Conservation (phyloP, 345 rosid species). For the Carallia pectinifolia region DNA sequence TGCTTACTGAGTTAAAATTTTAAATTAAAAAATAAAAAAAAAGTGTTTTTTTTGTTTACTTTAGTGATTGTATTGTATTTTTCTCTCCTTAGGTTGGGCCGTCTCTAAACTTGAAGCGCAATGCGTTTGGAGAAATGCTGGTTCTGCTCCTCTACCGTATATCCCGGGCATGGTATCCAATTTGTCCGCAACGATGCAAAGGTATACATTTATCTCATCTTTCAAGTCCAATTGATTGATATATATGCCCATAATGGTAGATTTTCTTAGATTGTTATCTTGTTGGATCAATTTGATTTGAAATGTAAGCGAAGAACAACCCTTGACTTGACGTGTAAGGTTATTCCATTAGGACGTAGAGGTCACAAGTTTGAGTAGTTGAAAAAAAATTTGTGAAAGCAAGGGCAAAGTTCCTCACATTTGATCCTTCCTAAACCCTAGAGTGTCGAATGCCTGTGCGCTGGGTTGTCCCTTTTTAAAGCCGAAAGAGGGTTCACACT, state of each 20-base stretch:
- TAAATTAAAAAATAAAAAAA: too few relatives aligned
- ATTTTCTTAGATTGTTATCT: not conserved
- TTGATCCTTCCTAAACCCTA: too few relatives aligned
- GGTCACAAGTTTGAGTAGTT: too few relatives aligned
- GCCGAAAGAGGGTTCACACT: not conserved
- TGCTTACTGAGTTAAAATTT: too few relatives aligned
- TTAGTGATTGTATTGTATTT: too few relatives aligned
- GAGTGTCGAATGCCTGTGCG: too few relatives aligned
- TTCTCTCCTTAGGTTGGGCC: not conserved
- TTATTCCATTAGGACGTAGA: too few relatives aligned
- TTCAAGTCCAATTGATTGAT: not conserved
- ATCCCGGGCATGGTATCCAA: slow-evolving; percentile 88
- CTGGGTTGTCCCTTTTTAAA: not conserved
- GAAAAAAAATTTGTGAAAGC: too few relatives aligned
- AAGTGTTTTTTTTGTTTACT: too few relatives aligned
- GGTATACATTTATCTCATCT: slow-evolving; percentile 29
- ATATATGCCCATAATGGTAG: not conserved
- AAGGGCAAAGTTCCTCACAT: too few relatives aligned
- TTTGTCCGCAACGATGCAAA: slow-evolving; percentile 85
- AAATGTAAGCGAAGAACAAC: too few relatives aligned
- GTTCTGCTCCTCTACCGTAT: slow-evolving; percentile 88
- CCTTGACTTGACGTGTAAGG: too few relatives aligned
- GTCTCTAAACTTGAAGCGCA: not conserved
- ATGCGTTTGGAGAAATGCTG: slow-evolving; percentile 95
- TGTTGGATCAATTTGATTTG: not conserved